Conservation (phyloP, 2,329 filamentous ascomycete genomes). For the Zopfia rhizophila region DNA sequence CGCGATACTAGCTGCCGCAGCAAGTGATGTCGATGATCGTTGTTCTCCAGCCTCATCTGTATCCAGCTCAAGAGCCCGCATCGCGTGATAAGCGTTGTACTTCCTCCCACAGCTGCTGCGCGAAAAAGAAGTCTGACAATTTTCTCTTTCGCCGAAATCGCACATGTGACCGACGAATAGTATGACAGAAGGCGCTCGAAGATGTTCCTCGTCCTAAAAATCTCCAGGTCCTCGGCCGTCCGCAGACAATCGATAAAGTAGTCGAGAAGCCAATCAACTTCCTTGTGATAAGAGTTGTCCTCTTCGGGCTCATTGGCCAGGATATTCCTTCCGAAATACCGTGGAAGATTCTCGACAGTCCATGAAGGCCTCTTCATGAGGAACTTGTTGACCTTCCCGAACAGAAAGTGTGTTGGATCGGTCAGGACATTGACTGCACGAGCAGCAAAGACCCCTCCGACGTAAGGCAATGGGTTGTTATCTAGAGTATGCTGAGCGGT, state of each 20-base stretch:
- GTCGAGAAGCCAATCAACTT: conserved; percentile 78
- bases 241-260: conserved; percentile 76
- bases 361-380: conserved; percentile 81
- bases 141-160: conserved; percentile 68
- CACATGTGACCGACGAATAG: conserved; percentile 73
- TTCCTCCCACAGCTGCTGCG: conserved; percentile 75
- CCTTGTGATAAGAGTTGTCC: conserved; percentile 74
- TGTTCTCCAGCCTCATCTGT: conserved; percentile 64
- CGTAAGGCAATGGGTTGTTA: conserved; percentile 69
- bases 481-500: conserved; percentile 59
- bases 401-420: conserved; percentile 83
- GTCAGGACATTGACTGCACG: conserved; percentile 75
- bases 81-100: conserved; percentile 82
- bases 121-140: conserved; percentile 72
- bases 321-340: conserved; percentile 74
- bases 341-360: conserved; percentile 67
- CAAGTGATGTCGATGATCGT: conserved; percentile 61
- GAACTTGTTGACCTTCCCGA: conserved; percentile 86
- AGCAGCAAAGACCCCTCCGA: conserved; percentile 79
- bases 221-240: conserved; percentile 66
- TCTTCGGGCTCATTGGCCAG: conserved; percentile 79
- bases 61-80: conserved; percentile 81
- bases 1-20: conserved; percentile 66
- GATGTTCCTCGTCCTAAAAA: conserved; percentile 70
- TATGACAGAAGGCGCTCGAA: conserved; percentile 80